phyloP scores from a whole-genome alignment of 805 yeast species.

The Hanseniaspora valbyensis region DNA sequence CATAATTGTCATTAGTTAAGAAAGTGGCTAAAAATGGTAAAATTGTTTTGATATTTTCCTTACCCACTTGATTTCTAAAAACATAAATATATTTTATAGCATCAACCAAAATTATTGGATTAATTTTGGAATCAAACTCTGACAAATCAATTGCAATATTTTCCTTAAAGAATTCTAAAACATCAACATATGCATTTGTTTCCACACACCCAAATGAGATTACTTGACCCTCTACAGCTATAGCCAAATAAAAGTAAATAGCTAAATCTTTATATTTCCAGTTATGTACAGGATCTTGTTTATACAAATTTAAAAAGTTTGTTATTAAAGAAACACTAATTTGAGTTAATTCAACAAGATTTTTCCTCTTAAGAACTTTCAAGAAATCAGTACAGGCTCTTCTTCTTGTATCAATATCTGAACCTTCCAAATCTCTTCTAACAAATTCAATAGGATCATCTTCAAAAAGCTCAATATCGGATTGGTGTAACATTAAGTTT shows the following conservation, averaged over 20 bases:
- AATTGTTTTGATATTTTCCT: slow-evolving; percentile 66
- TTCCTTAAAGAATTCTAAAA: slow-evolving; percentile 69
- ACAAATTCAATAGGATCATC: slow-evolving; percentile 94
- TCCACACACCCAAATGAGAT: slow-evolving; percentile 79
- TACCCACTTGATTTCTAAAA: slow-evolving; percentile 86
- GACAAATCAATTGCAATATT: slow-evolving; percentile 77
- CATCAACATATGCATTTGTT: slow-evolving; percentile 73
- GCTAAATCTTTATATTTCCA: slow-evolving; percentile 89
- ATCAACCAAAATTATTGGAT: slow-evolving; percentile 78
- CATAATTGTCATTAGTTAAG: slow-evolving; percentile 55
- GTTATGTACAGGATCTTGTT: slow-evolving; percentile 34
- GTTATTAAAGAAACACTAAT: slow-evolving; percentile 64
- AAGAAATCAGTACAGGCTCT: slow-evolving; percentile 87
- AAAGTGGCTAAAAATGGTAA: slow-evolving; percentile 69
- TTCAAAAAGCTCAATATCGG: slow-evolving; percentile 87
- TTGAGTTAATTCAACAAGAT: slow-evolving; percentile 62
- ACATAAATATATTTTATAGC: slow-evolving; percentile 83
- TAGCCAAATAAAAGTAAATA: slow-evolving; percentile 69
- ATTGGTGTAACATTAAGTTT: slow-evolving; percentile 70
- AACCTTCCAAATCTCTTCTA: slow-evolving; percentile 87
- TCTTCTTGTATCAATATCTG: slow-evolving; percentile 85
- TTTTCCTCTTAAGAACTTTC: slow-evolving; percentile 69
- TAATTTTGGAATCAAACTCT: slow-evolving; percentile 33
- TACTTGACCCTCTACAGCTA: slow-evolving; percentile 85
- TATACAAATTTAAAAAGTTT: slow-evolving; percentile 47